Conservation (phyloP, 2,329 filamentous ascomycete species). For the Penicillium janthinellum region DNA sequence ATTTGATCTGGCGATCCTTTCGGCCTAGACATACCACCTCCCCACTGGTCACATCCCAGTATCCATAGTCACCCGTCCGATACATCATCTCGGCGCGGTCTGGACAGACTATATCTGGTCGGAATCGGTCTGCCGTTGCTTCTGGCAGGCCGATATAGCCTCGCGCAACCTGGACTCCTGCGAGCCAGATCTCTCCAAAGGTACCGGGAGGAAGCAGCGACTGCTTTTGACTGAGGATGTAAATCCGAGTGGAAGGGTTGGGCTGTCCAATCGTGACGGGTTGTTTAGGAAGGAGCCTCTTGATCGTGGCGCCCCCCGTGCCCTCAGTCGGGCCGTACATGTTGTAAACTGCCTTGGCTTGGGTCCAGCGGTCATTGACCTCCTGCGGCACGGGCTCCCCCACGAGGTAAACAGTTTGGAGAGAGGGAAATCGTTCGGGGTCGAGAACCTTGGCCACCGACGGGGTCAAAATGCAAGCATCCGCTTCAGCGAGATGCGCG, state of each 20-base stretch:
- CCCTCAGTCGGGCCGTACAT: background rate
- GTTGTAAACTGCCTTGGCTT: background rate
- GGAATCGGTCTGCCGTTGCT: background rate
- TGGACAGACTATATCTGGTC: background rate
- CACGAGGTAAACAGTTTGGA: background rate
- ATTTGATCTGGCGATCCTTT: background rate
- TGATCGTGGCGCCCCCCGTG: background rate
- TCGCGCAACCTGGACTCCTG: background rate
- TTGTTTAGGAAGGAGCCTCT: background rate
- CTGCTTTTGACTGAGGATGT: background rate
- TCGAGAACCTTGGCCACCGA: background rate
- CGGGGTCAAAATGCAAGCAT: background rate
- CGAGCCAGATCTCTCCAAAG: background rate
- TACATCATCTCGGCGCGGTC: background rate
- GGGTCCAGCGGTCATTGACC: background rate
- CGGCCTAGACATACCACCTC: background rate
- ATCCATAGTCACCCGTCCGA: background rate
- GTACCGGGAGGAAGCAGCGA: background rate
- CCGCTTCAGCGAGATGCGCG: background rate
- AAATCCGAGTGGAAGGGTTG: background rate
- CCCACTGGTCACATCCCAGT: background rate
- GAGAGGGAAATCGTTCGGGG: background rate
- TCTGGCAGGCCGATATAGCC: background rate
- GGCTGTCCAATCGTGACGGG: background rate
- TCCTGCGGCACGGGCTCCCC: background rate